These are phyloP conservation scores for Anthracocystis walkeri DNA, from an alignment of 1,284 basidiomycete genomes.

Conservation along the genomic window DNA sequence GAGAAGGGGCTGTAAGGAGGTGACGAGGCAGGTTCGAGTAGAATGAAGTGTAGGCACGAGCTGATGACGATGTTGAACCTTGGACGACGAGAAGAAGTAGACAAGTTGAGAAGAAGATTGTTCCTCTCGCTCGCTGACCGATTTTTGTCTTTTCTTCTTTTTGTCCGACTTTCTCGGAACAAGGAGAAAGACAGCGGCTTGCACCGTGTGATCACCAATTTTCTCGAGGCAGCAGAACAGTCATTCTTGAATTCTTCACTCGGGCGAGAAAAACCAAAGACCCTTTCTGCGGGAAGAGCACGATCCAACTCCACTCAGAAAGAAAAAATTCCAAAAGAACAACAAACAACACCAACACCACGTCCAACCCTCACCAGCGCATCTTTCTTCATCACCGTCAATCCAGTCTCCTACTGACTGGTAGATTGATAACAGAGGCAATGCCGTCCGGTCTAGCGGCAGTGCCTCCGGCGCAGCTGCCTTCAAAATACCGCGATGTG, in stretches of 20 bases:
- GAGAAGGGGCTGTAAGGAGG: neutral
- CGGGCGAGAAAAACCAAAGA: conserved; percentile 23
- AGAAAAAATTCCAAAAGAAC: conserved; percentile 6
- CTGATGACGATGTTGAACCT: neutral
- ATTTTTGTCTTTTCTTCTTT: conserved; percentile 16
- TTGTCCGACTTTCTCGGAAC: conserved; percentile 19
- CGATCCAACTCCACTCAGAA: no score
- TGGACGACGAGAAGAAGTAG: neutral
- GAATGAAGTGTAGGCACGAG: neutral
- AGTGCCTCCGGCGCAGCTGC: conserved; percentile 48
- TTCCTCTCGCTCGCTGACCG: neutral
- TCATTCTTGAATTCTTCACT: neutral
- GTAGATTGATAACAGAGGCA: neutral
- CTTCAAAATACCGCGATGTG: conserved; percentile 44
- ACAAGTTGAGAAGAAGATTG: neutral
- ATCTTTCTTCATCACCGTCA: neutral
- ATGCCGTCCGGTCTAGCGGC: conserved; percentile 37
- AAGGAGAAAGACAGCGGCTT: conserved; percentile 9
- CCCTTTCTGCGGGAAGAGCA: conserved; percentile 6
- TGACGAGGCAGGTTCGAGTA: neutral
- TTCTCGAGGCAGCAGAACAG: no score
- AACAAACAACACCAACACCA: conserved; percentile 21
- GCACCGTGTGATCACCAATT: neutral
- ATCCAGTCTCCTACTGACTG: neutral
- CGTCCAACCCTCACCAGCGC: neutral